Base-by-base conservation (phyloP, 2,329 filamentous ascomycete genomes). In the Ophiostoma sp. region DNA sequence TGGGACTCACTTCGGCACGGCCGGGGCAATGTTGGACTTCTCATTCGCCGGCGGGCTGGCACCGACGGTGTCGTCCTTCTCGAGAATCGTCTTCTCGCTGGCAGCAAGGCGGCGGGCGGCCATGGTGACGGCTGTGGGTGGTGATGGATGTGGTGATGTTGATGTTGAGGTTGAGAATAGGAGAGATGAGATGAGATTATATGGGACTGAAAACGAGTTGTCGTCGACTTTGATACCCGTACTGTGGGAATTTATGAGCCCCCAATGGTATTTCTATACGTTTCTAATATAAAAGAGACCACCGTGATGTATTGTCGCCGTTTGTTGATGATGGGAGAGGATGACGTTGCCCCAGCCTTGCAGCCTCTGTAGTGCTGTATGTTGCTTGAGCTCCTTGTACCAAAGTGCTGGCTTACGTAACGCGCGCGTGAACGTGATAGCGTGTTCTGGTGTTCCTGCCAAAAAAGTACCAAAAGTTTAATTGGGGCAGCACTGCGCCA, bases 21-120 rank as follows among this genome's bases (percentile, higher is more conserved):
- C 94, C 25, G 94, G 93, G n/a, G 91, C 84, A 76, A 92, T 95
- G 83, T 91, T 89, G 72, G 92, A 94, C 78, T 90, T 89, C 77
- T 87, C 84, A 73, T 82, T 80, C 42, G 84, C 80, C 64, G 82
- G 80, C 12, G 83, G 79, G 75, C 80, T 82, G 57, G 80, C 79
- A 71, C 81, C 79, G 72, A 83, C 75, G 76, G 80, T 75, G 75
- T 88, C 86, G 80, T 90, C 87, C 78, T 88, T 86, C 75, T 90
- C 88, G 68, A 93, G 86, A 73, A 89, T 84, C 39, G 88, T 89
- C 84, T 92, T 92, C 82, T 93, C 91, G 7, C 85, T 82, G 50
- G 86, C 86, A 75, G 90, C 84, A 78, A 89, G 91, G 78, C 92
- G 87, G 82, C 90, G 87, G 59, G 91, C 91, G 15, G 93, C 86